Conservation (phyloP, 768 basidiomycete species). For the Termitomyces sp. region DNA sequence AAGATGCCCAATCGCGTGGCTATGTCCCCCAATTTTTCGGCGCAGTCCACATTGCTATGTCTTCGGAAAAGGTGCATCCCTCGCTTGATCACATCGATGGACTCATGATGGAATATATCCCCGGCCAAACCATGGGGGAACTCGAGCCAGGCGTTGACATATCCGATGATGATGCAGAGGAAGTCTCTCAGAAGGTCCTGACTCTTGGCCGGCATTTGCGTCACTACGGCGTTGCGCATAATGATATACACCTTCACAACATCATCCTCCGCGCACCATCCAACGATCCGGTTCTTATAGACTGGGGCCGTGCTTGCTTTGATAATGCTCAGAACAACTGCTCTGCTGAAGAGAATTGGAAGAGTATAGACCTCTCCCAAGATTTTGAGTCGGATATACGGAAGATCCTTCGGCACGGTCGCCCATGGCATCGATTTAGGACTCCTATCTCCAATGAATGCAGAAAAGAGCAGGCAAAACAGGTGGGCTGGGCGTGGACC, state of each 20-base stretch:
- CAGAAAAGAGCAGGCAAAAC: neutral
- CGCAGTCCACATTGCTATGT: neutral
- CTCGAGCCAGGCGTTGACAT: neutral
- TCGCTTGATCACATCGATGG: neutral
- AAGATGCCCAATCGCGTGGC: neutral
- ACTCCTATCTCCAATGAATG: neutral
- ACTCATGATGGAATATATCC: neutral
- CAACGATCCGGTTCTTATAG: neutral
- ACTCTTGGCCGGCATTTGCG: neutral
- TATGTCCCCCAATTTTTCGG: neutral
- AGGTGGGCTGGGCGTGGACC: neutral
- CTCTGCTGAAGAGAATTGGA: neutral
- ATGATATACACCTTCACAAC: neutral
- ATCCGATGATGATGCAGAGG: neutral
- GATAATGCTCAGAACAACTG: neutral
- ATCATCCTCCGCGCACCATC: neutral
- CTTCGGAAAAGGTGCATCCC: neutral
- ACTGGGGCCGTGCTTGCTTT: neutral
- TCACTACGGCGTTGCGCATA: neutral
- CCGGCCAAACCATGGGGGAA: neutral
- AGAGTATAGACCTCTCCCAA: neutral
- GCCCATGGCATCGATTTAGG: neutral
- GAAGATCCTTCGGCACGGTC: neutral
- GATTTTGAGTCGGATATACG: neutral
- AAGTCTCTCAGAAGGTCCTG: neutral